phyloP scores from a whole-genome alignment of 805 yeast species.

The Zygosaccharomyces kombuchaensis region DNA sequence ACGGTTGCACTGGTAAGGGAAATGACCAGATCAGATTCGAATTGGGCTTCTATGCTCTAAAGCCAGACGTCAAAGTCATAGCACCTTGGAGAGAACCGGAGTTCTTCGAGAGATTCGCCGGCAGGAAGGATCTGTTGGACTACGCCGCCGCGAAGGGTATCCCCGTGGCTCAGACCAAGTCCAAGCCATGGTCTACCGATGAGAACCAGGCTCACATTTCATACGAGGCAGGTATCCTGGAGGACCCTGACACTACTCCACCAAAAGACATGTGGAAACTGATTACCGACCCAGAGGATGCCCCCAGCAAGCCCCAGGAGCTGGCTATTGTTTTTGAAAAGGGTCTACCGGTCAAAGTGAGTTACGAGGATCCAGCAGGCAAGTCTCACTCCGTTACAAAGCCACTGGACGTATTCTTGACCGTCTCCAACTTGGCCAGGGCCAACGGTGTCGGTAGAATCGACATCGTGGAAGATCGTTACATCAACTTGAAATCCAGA shows the following conservation, averaged over 20 bases:
- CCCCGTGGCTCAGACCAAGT: conserved; percentile 94
- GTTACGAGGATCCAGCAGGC: conserved; percentile 50
- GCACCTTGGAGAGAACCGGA: conserved; percentile 99
- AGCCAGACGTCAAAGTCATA: conserved; percentile 93
- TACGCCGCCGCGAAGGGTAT: conserved; percentile 90
- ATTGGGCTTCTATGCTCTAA: conserved; percentile 92
- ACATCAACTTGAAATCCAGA: conserved; percentile 97
- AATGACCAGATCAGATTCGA: conserved; percentile 99
- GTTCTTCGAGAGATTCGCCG: conserved; percentile 93
- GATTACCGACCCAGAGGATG: conserved; percentile 92
- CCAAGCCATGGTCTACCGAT: conserved; percentile 99
- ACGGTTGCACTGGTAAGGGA: conserved; percentile 99
- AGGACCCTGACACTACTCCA: conserved; percentile 97
- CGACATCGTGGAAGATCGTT: conserved; percentile 98
- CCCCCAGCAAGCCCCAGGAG: conserved; percentile 91
- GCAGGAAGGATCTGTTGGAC: conserved; percentile 92
- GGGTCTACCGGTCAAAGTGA: conserved; percentile 84
- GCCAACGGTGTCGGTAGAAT: conserved; percentile 99
- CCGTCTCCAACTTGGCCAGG: conserved; percentile 94
- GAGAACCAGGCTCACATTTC: conserved; percentile 99
- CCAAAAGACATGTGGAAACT: conserved; percentile 99
- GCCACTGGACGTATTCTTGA: conserved; percentile 86
- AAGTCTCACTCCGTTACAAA: conserved; percentile 68
- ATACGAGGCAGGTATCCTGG: conserved; percentile 98
- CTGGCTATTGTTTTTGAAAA: conserved; percentile 74